Evolutionary conservation across 768 basidiomycete genomes (phyloP), one percentile per base, ranked within the genome.

Genomic region (Termitomyces sp.): DNA sequence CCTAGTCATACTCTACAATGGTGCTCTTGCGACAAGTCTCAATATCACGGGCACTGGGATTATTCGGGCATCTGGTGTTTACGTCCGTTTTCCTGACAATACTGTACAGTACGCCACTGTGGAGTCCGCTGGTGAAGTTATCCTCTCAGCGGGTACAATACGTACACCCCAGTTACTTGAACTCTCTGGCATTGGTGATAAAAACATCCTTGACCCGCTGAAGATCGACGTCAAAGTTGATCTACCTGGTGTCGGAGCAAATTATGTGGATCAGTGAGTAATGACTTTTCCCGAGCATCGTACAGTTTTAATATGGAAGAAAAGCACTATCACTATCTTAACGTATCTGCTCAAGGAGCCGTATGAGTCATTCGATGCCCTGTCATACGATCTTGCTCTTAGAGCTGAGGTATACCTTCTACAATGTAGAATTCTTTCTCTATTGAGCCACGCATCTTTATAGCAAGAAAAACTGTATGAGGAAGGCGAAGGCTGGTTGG

Each of bases 101-200:
- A 65, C 65, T 2, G 44, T 57, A 5, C 59, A 62, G 9, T 56
- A 50, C 18, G 69, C 68, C 15, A 58, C 48, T 20, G 42, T 57
- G 24, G 56, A 56, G 4, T 39, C 42, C 15, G 53, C 36, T 22
- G 69, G 70, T 24, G 71, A 72, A 54, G 67, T 71, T 12, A 67
- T 71, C 36, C 51, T 72, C 3, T 66, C 71, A 15, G 70, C 68
- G 26, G 71, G 71, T 2, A 59, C 65, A 9, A 50, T 75, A n/a
- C 65, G 65, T 37, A 73, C 72, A 2, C 71, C 74, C 4, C 72
- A 73, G 58, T 56, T 75, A 18, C 60, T 75, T n/a, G 71, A 72
- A 42, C 60, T 72, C 15, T 73, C 68, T n/a, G 70, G 71, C 5
- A 65, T 73, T 22, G 71, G 70, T n/a, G 64, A 67, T 56, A 48